Evolutionary conservation across 2,329 filamentous ascomycete species (phyloP).

Genomic region (Penicillium sp.): DNA sequence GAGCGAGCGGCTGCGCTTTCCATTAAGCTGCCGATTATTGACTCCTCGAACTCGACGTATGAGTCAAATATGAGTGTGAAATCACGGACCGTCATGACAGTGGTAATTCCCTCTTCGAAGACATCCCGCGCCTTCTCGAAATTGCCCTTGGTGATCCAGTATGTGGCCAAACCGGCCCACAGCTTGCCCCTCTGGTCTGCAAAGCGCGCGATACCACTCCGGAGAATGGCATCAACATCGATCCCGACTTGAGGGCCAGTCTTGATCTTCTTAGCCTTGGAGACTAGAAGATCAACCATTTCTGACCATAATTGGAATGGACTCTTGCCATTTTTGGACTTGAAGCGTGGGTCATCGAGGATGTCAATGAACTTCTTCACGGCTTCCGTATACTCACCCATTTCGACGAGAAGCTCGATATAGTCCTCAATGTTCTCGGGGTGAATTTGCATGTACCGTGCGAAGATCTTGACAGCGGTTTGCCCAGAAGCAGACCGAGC

Average conservation of each 20-base stretch:
- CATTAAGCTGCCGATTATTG: conserved; percentile 87
- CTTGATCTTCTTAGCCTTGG: conserved; percentile 82
- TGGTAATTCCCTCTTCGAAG: conserved; percentile 94
- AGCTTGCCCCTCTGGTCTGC: conserved; percentile 91
- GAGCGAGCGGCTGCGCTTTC: conserved; percentile 77
- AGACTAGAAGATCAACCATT: conserved; percentile 92
- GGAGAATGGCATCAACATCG: conserved; percentile 86
- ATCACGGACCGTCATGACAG: conserved; percentile 97
- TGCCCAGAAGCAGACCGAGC: conserved; percentile 86
- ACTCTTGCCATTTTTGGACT: conserved; percentile 89
- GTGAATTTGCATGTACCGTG: conserved; percentile 94
- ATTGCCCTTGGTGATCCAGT: conserved; percentile 90
- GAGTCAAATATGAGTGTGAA: conserved; percentile 96
- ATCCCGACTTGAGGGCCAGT: conserved; percentile 78
- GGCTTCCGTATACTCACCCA: conserved; percentile 84
- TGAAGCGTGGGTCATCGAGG: conserved; percentile 84
- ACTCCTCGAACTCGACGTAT: conserved; percentile 96
- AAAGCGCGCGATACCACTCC: conserved; percentile 87
- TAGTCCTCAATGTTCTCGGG: conserved; percentile 95
- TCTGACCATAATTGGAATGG: conserved; percentile 97
- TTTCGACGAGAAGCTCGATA: conserved; percentile 80
- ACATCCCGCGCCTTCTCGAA: conserved; percentile 91
- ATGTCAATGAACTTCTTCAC: conserved; percentile 88
- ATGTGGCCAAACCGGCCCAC: conserved; percentile 92
- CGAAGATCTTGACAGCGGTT: conserved; percentile 91